A percentile compares a stretch with the other conserved stretches of the same genome.
Conservation (phyloP, 345 rosid species). For the Leavenworthia alabamica region DNA sequence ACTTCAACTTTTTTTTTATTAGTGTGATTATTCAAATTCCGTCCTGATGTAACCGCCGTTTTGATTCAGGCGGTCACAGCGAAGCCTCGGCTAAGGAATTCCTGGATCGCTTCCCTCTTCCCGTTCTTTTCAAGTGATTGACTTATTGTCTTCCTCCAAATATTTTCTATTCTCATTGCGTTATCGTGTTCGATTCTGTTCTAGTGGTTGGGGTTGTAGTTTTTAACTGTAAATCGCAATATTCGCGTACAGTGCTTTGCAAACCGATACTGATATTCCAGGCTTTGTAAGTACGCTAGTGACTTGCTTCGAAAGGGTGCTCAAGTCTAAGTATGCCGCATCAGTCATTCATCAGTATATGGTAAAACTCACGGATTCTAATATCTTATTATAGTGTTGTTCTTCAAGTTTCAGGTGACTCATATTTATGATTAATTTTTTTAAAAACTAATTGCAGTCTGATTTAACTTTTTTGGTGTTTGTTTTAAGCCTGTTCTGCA, state of each 20-base stretch:
- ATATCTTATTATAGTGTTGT: not conserved
- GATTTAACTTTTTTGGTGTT: constrained; percentile 3
- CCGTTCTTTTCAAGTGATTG: constrained; percentile 66
- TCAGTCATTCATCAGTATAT: constrained; percentile 66
- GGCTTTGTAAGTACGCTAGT: constrained; percentile 49
- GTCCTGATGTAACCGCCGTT: not conserved
- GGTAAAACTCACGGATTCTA: constrained; percentile 37
- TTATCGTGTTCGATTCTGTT: not conserved
- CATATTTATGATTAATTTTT: not conserved
- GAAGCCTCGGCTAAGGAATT: constrained; percentile 63
- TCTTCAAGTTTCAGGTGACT: not conserved
- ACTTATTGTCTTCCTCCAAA: not conserved
- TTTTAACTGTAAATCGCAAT: not conserved
- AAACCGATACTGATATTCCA: constrained; percentile 48
- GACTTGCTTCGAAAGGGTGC: constrained; percentile 65
- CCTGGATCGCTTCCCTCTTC: constrained; percentile 75
- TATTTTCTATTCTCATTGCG: not conserved
- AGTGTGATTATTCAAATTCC: not conserved
- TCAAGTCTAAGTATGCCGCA: constrained; percentile 66
- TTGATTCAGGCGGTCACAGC: constrained; percentile 47
- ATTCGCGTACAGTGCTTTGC: constrained; percentile 52
- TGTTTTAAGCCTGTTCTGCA: constrained; percentile 54
- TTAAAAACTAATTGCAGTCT: not conserved
- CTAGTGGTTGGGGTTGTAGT: not conserved
- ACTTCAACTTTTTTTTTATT: not conserved